Base-by-base conservation (phyloP, 192 early-diverging fungal genomes). In the Rhizoclosmatium globosum region DNA sequence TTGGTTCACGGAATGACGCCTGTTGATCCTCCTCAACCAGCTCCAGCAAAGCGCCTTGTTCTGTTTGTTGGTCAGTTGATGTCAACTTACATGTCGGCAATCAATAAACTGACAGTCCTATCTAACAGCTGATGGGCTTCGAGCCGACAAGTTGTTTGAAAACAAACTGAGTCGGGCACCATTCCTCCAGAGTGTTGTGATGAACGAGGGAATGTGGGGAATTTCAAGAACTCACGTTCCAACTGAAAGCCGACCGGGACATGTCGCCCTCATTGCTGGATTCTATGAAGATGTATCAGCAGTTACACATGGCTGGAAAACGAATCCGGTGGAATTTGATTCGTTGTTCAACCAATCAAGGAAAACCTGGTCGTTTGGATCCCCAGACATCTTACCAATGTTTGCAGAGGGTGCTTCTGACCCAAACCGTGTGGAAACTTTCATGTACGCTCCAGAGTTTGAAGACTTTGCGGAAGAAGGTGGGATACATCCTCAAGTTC, bases 251-350 rank as follows among this genome's bases (percentile, higher is more conserved):
- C 87, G 97, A 15, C 97, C 97, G 39, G 96, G 97, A 6, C 97
- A 98, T 81, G 96, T 98, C n/a, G 97, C 97, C 31, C 89, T 97
- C 44, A 97, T 98, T 86, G 97, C 96, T 15, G 97, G 97, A 4
- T 96, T 98, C 81, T 98, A 98, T 84, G 97, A 98, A 82, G 97
- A 98, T 86, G 96, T 97, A 61, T 96, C 95, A 85, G 97, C 97
- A 2, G 97, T 98, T 31, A 98, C 96, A 4, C 96, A 94, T 83
- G 93, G 96, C 7, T 98, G 97, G 97, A 94, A 95, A 82, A 94
- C 93, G 91, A 98, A 97, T 83, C 96, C 96, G 2, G 96, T 98
- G 47, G 92, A 97, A 82, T 98, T 97, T 83, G 97, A 98, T 80
- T 96, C 95, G 2, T 89, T 96, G 23, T 98, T 98, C 84, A 98